These are phyloP conservation scores for Starmerella vitae DNA, from an alignment of 805 yeast genomes.

Conservation along the genomic window DNA sequence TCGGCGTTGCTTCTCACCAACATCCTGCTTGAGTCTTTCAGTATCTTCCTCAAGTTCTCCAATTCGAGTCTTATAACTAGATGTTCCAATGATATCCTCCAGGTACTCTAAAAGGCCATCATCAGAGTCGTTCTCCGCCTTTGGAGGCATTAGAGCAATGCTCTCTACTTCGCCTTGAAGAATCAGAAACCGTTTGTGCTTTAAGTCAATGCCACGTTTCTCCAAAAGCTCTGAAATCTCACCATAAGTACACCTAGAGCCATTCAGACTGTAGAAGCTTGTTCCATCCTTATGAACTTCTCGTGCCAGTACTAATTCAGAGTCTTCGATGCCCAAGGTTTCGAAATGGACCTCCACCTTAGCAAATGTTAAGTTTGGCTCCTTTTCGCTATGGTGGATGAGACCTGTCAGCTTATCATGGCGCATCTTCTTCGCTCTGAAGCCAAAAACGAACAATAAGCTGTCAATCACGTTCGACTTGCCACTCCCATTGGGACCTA, in stretches of 20 bases:
- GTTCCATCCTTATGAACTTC: conserved; percentile 40
- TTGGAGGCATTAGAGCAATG: conserved; percentile 97
- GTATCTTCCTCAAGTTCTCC: conserved; percentile 48
- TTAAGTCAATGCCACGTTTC: conserved; percentile 79
- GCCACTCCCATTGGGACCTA: conserved; percentile 98
- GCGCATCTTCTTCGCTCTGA: conserved; percentile 91
- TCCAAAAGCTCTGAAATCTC: conserved; percentile 64
- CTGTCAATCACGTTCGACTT: conserved; percentile 96
- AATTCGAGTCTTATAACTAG: conserved; percentile 64
- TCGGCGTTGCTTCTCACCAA: conserved; percentile 67
- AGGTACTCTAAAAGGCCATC: conserved; percentile 89
- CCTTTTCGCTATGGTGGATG: conserved; percentile 76
- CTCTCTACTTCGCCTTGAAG: conserved; percentile 97
- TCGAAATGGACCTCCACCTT: conserved; percentile 83
- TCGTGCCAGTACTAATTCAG: conserved; percentile 60
- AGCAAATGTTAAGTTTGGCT: conserved; percentile 55
- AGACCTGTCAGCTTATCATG: conserved; percentile 86
- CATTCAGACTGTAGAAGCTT: conserved; percentile 67
- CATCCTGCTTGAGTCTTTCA: conserved; percentile 65
- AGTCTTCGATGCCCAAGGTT: conserved; percentile 37
- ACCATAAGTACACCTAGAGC: conserved; percentile 53
- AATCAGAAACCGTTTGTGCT: conserved; percentile 86
- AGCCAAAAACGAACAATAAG: conserved; percentile 90
- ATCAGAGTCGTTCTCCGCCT: conserved; percentile 81
- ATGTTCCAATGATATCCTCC: conserved; percentile 94